These are phyloP conservation scores for Calocera cornea DNA, from an alignment of 768 basidiomycete species.

Conservation along the genomic window DNA sequence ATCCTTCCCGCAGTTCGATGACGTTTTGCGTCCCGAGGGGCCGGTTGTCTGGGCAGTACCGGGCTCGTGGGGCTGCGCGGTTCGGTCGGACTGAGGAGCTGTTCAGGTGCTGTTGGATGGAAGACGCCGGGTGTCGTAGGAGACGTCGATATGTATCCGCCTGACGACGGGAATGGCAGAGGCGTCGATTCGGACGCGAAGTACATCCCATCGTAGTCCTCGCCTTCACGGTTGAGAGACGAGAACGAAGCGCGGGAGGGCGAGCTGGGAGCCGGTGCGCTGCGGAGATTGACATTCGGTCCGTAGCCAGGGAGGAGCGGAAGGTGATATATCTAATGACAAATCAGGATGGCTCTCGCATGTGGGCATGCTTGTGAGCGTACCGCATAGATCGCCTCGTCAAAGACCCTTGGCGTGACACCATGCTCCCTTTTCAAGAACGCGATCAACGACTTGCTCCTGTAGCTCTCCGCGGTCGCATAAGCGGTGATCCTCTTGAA, in stretches of 20 bases:
- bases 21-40: background rate
- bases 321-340: constrained; percentile 68
- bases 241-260: constrained; percentile 45
- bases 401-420: constrained; percentile 70
- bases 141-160: constrained; percentile 47
- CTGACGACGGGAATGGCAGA: constrained; percentile 24
- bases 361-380: constrained; percentile 24
- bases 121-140: constrained; percentile 11
- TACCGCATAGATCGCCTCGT: constrained; percentile 87
- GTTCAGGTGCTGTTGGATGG: background rate
- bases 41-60: background rate
- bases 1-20: constrained; percentile 13
- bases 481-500: constrained; percentile 79
- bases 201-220: constrained; percentile 82
- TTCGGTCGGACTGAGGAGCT: background rate
- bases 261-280: constrained; percentile 47
- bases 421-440: constrained; percentile 92
- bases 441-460: constrained; percentile 67
- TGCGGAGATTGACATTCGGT: constrained; percentile 71
- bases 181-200: constrained; percentile 32
- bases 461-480: constrained; percentile 72
- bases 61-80: background rate
- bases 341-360: background rate
- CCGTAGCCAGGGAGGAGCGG: constrained; percentile 87
- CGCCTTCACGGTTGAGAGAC: constrained; percentile 65